Evolutionary conservation across 2,329 filamentous ascomycete species (phyloP), one percentile per base, ranked within the genome.

Genomic region (Alternaria consortialis): DNA sequence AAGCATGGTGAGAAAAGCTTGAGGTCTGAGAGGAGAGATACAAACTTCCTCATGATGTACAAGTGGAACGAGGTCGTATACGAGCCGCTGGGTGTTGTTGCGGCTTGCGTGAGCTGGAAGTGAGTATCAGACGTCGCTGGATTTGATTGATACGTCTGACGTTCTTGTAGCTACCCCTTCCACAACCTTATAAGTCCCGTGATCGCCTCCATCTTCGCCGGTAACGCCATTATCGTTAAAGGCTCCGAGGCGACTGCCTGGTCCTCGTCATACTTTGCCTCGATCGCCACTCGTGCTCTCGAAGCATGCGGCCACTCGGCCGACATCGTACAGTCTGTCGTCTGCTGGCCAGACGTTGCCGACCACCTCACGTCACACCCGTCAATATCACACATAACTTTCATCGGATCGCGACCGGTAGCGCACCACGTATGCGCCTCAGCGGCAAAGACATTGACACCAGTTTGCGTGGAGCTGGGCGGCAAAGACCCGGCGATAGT

Each of bases 91-190:
- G 95, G 95, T 15, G 93, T 99, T 36, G 92, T 99, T 6, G 90
- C 93, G 11, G 94, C 95, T 17, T 90, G 94, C 53, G 93, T 99
- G 43, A 95, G 91, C 75, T 99, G 95, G 95, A 99, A 99, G 82
- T 98, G 93, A 69, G 79, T 76, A 5, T 32, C 11, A 20, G 15
- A 15, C 9, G n/a, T 34, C 25, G 43, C 23, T 12, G 5, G 29
- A 39, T 23, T 4, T 31, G 15, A 15, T 40, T 61, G 44, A 17
- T n/a, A 62, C n/a, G 46, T 39, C 62, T 65, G 40, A 67, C 56
- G 31, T 29, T 31, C 8, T 12, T 44, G 4, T 37, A 82, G 81
- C 67, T 82, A 83, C 70, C 81, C 81, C 44, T 97, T 98, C 80
- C 95, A 99, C 82, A 99, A 99, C 80, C 84, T 98, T 65, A 87